These are phyloP conservation scores for Discostella stelligeroides DNA, from an alignment of 108 stramenopile genomes.

Conservation along the genomic window DNA sequence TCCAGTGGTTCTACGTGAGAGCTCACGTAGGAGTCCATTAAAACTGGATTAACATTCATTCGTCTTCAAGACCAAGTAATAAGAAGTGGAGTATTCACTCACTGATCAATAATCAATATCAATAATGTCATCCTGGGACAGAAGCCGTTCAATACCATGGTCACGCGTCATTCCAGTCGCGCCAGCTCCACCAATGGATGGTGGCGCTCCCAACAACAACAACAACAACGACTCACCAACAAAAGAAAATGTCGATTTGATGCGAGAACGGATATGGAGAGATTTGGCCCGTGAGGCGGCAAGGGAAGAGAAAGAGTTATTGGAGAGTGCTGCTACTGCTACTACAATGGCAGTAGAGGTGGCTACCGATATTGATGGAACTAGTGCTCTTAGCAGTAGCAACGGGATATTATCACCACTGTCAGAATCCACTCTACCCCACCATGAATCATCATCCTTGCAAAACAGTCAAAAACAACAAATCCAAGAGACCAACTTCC, in stretches of 20 bases:
- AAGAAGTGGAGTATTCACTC: no score
- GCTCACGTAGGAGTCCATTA: no score
- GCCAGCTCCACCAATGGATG: no score
- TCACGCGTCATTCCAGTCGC: constrained; percentile 48
- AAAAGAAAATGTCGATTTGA: constrained; percentile 52
- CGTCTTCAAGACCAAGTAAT: no score
- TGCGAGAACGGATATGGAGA: constrained; percentile 70
- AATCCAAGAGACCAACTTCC: constrained; percentile 22
- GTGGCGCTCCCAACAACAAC: no score
- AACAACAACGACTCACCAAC: no score
- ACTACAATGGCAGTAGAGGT: background rate
- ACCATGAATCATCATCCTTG: background rate
- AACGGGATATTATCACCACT: no score
- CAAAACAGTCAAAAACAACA: constrained; percentile 5
- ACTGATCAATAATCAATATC: no score
- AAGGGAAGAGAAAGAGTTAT: constrained; percentile 37
- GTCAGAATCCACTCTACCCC: background rate
- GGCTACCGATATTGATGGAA: no score
- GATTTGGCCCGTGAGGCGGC: constrained; percentile 70
- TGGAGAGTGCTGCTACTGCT: constrained; percentile 1
- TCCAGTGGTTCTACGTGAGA: no score
- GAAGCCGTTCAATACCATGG: constrained; percentile 82
- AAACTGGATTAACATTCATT: no score
- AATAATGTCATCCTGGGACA: constrained; percentile 86
- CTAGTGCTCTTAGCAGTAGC: no score